A percentile compares a stretch with the other conserved stretches of the same genome.
These are phyloP conservation scores for Grosmannia huntii DNA, from an alignment of 2,329 filamentous ascomycete genomes.

Conservation along the genomic window DNA sequence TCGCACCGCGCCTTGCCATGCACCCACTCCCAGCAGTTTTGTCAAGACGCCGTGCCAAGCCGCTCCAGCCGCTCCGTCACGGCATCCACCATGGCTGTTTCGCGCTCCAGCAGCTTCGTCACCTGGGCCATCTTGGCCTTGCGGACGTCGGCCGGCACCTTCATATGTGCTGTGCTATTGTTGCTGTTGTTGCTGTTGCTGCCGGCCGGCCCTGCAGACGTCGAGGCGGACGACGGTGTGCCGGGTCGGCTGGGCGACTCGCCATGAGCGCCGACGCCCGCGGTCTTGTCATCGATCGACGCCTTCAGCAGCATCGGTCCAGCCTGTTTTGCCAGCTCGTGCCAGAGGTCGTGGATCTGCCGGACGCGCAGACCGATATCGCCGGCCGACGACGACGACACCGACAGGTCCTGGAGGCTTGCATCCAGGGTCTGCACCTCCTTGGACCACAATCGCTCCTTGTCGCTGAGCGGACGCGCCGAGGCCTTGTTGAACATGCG, in stretches of 20 bases:
- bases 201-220: not conserved
- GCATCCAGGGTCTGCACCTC: slow-evolving; percentile 26
- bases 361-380: slow-evolving; percentile 44
- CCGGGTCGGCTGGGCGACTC: not conserved
- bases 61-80: slow-evolving; percentile 49
- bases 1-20: not conserved
- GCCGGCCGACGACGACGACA: slow-evolving; percentile 12
- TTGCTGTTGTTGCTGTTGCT: not conserved
- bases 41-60: slow-evolving; percentile 23
- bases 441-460: slow-evolving; percentile 40
- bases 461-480: slow-evolving; percentile 44
- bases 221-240: slow-evolving; percentile 6
- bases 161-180: slow-evolving; percentile 22
- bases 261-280: slow-evolving; percentile 17
- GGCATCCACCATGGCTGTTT: slow-evolving; percentile 56
- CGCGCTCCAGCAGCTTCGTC: slow-evolving; percentile 48
- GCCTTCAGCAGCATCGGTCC: slow-evolving; percentile 25
- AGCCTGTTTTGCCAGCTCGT: slow-evolving; percentile 39
- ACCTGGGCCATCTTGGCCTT: slow-evolving; percentile 52
- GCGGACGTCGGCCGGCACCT: slow-evolving; percentile 47
- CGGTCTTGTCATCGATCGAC: slow-evolving; percentile 16
- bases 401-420: slow-evolving; percentile 23
- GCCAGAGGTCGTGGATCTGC: slow-evolving; percentile 39
- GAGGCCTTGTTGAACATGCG: slow-evolving; percentile 34
- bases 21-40: not conserved